Conservation (phyloP, 805 yeast species). For the Starmerella etchellsii region DNA sequence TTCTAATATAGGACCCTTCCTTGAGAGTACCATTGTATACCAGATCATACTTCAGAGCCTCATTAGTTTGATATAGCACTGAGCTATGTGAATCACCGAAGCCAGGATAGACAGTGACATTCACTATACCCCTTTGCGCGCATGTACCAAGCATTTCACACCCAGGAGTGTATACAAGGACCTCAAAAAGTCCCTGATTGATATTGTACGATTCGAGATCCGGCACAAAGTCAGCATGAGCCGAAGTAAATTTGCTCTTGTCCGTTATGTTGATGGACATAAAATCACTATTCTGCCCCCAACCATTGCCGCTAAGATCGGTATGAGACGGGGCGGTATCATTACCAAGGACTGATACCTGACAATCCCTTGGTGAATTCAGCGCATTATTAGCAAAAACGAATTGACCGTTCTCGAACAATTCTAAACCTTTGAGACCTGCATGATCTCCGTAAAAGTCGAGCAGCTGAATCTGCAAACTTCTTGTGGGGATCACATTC, state of each 20-base stretch:
- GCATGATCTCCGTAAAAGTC: slow-evolving; percentile 59
- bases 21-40: slow-evolving; percentile 53
- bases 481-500: slow-evolving; percentile 46
- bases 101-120: slow-evolving; percentile 50
- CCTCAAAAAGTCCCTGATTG: slow-evolving; percentile 55
- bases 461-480: slow-evolving; percentile 50
- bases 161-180: slow-evolving; percentile 76
- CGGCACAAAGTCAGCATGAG: slow-evolving; percentile 46
- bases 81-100: slow-evolving; percentile 33
- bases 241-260: slow-evolving; percentile 23
- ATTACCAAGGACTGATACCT: neutral
- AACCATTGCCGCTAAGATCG: neutral
- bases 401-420: slow-evolving; percentile 44
- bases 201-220: slow-evolving; percentile 38
- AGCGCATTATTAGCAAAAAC: slow-evolving; percentile 65
- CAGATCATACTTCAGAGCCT: slow-evolving; percentile 65
- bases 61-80: slow-evolving; percentile 67
- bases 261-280: slow-evolving; percentile 24
- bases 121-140: slow-evolving; percentile 55
- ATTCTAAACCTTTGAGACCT: slow-evolving; percentile 57
- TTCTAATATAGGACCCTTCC: slow-evolving; percentile 34
- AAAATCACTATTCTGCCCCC: slow-evolving; percentile 22
- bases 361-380: slow-evolving; percentile 24
- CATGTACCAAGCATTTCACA: slow-evolving; percentile 62
- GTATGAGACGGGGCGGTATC: neutral